phyloP scores from a whole-genome alignment of 139 green algal species.

The Chlorella sp. region DNA sequence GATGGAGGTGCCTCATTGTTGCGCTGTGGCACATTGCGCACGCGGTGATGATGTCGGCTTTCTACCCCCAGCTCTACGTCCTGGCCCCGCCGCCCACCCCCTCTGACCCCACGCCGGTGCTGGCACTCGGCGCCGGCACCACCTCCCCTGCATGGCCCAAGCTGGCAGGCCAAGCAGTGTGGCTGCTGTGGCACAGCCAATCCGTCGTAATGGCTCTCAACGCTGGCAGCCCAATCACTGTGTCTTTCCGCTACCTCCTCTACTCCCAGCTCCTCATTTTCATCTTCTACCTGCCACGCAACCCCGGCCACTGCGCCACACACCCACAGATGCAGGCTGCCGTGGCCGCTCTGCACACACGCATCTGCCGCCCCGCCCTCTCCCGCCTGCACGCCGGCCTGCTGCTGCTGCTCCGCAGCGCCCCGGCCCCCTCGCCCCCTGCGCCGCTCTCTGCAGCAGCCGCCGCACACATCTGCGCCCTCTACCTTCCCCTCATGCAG shows the following conservation, averaged over 20 bases:
- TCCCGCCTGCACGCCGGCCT: neutral
- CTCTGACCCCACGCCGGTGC: neutral
- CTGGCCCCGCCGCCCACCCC: neutral
- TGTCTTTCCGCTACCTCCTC: neutral
- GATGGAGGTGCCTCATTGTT: neutral
- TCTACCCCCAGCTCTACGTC: constrained; percentile 1
- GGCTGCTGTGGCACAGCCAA: constrained; percentile 24
- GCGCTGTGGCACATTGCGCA: neutral
- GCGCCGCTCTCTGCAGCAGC: neutral
- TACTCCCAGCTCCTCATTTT: neutral
- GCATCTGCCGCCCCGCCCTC: neutral
- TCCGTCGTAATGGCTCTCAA: neutral
- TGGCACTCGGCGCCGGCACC: neutral
- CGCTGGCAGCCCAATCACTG: neutral
- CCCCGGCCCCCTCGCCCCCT: neutral
- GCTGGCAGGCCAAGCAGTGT: neutral
- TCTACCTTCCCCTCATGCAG: constrained; percentile 22
- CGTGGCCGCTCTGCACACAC: neutral
- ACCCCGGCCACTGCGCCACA: neutral
- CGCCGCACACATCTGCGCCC: neutral
- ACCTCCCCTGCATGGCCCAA: neutral
- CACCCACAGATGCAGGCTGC: neutral
- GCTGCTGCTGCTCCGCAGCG: neutral
- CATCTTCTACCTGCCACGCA: neutral
- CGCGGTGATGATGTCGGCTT: neutral